Base-by-base conservation (phyloP, 139 green algal genomes). In the Zygnema circumcarinatum region DNA sequence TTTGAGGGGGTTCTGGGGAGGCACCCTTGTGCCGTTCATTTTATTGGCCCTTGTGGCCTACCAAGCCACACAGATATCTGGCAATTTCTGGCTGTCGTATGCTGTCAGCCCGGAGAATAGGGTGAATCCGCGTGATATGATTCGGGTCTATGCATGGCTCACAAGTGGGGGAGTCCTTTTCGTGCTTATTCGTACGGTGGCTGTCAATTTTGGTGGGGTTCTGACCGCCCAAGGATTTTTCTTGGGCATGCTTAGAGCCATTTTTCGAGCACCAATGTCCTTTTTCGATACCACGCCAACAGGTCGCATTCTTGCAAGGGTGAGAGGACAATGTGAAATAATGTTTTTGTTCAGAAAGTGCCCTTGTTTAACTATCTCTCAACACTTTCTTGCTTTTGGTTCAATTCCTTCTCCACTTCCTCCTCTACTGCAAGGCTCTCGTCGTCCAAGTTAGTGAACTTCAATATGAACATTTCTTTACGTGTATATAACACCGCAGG, bases 281-380 rank as follows among this genome's bases (percentile, higher is more conserved):
- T 98, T 98, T 91, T 98, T 98, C 74, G 95, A 98, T 94, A 96
- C 96, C 38, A 98, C 95, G 31, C 96, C 96, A 16, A 91, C 93
- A 11, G 96, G 96, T n/a, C 94, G 96, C 74, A 94, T 98, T 67
- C 91, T 98, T 39, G 98, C 98, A 88, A 88, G 96, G 40, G 83
- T 88, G 53, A 62, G 47, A 62, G 16, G 7, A 25, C 47, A 62
- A 62, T n/a, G n/a, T n/a, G n/a, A n/a, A n/a, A n/a, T n/a, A n/a
- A n/a, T n/a, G n/a, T n/a, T n/a, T n/a, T n/a, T n/a, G n/a, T n/a
- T n/a, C n/a, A n/a, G n/a, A n/a, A n/a, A n/a, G n/a, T n/a, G n/a
- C n/a, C n/a, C 21, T 36, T 84, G 78, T 74, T 36, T 74, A 11
- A 32, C 11, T 84, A 36, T 86, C 22, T 39, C 22, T 75, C 1